Evolutionary conservation across 352 stramenopile genomes (phyloP).

Genomic region (Globisporangium yorkense): DNA sequence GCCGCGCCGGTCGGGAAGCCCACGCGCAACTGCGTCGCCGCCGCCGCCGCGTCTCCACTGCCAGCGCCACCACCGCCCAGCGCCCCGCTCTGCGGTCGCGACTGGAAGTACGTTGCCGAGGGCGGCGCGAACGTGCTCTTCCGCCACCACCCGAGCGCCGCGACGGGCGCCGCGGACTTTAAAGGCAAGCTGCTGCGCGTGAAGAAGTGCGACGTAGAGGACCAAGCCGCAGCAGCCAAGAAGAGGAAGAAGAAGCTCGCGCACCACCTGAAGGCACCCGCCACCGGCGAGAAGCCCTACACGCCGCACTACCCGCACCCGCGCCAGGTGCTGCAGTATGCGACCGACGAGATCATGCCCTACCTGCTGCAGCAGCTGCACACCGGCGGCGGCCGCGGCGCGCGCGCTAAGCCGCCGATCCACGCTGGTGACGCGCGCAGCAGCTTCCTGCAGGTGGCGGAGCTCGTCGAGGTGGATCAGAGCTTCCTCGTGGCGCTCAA

Average conservation of each 20-base stretch:
- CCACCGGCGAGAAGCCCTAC: constrained; percentile 22
- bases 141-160: constrained; percentile 44
- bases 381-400: neutral
- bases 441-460: constrained; percentile 57
- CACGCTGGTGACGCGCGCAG: neutral
- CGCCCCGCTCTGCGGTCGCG: constrained; percentile 27
- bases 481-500: constrained; percentile 63
- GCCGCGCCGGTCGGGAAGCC: neutral
- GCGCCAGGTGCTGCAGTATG: constrained; percentile 63
- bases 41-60: neutral
- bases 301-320: constrained; percentile 66
- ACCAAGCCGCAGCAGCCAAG: constrained; percentile 7
- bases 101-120: constrained; percentile 87
- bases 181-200: constrained; percentile 75
- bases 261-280: constrained; percentile 3
- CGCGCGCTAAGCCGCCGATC: neutral
- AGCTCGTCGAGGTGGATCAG: constrained; percentile 57
- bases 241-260: constrained; percentile 20
- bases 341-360: constrained; percentile 67
- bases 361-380: constrained; percentile 43
- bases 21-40: neutral
- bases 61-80: neutral
- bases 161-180: constrained; percentile 27
- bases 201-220: constrained; percentile 70
- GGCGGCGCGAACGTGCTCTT: constrained; percentile 84